A percentile compares a stretch with the other conserved stretches of the same genome.
phyloP scores from a whole-genome alignment of 345 rosid genomes.

The Acer campestre region DNA sequence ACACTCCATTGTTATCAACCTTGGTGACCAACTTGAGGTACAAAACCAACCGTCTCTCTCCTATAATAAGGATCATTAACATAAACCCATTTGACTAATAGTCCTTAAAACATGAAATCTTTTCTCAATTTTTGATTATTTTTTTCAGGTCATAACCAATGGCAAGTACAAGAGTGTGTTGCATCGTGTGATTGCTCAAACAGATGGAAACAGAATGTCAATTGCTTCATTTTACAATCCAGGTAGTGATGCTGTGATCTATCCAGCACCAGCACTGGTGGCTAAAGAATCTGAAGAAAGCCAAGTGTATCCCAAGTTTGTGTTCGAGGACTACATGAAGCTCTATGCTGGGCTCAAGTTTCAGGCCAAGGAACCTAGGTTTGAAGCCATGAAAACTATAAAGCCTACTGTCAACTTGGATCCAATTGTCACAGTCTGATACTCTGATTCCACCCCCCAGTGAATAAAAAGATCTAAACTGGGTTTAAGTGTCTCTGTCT shows the following conservation, averaged over 20 bases:
- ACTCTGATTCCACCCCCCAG: too few relatives aligned
- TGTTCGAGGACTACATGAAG: constrained; percentile 91
- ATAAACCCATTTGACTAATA: not conserved
- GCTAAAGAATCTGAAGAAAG: constrained; percentile 43
- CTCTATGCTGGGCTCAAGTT: constrained; percentile 77
- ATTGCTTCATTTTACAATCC: constrained; percentile 94
- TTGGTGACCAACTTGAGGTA: constrained; percentile 97
- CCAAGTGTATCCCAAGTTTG: constrained; percentile 65
- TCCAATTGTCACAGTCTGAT: constrained; percentile 45
- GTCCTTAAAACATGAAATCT: not conserved
- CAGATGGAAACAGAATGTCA: constrained; percentile 85
- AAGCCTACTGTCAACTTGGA: constrained; percentile 32
- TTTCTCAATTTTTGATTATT: not conserved
- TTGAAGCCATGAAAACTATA: constrained; percentile 68
- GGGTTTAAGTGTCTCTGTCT: not conserved
- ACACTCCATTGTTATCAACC: constrained; percentile 86
- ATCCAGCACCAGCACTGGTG: constrained; percentile 63
- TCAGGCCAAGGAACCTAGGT: constrained; percentile 87
- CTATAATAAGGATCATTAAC: constrained; percentile 1
- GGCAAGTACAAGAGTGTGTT: constrained; percentile 88
- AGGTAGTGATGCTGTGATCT: constrained; percentile 73
- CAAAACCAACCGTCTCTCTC: not conserved
- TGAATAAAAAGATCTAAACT: not conserved
- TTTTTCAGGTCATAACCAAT: constrained; percentile 73
- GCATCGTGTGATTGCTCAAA: constrained; percentile 78